These are phyloP conservation scores for Pseudopediastrum boryanum DNA, from an alignment of 139 green algal species.

Conservation along the genomic window DNA sequence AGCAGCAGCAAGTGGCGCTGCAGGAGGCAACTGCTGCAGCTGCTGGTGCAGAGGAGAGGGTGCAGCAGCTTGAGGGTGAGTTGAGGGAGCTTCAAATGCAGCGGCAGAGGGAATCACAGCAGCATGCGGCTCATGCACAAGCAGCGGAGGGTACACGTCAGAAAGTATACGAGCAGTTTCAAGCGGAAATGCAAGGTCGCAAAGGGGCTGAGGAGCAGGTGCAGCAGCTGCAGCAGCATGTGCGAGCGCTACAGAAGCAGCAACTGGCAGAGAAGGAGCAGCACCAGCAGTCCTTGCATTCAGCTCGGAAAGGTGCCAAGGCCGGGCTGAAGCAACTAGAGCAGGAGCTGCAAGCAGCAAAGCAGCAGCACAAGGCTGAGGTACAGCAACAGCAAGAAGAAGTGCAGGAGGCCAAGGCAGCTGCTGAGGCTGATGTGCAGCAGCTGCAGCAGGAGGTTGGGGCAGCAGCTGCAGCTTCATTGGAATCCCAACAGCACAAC, in stretches of 20 bases:
- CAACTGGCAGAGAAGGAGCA: not conserved
- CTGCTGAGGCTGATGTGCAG: not conserved
- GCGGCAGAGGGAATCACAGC: no score
- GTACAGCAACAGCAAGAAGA: not conserved
- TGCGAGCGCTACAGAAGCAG: not conserved
- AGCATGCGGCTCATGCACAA: no score
- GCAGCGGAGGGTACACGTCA: no score
- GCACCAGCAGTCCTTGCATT: not conserved
- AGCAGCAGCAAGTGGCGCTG: not conserved
- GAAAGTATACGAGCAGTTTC: no score
- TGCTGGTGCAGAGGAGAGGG: not conserved
- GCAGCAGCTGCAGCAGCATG: not conserved
- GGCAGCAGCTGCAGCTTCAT: no score
- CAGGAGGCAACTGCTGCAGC: not conserved
- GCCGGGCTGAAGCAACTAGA: no score
- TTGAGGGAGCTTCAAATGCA: not conserved
- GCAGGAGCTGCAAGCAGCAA: no score
- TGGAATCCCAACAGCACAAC: no score
- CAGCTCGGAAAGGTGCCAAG: no score
- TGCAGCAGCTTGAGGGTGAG: not conserved
- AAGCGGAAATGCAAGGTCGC: no score
- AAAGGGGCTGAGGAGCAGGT: not conserved
- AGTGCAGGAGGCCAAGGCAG: not conserved
- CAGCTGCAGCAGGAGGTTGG: no score
- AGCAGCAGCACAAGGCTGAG: constrained; percentile 15